Base-by-base conservation (phyloP, 1,284 basidiomycete species). In the Rhodotorula sp. region DNA sequence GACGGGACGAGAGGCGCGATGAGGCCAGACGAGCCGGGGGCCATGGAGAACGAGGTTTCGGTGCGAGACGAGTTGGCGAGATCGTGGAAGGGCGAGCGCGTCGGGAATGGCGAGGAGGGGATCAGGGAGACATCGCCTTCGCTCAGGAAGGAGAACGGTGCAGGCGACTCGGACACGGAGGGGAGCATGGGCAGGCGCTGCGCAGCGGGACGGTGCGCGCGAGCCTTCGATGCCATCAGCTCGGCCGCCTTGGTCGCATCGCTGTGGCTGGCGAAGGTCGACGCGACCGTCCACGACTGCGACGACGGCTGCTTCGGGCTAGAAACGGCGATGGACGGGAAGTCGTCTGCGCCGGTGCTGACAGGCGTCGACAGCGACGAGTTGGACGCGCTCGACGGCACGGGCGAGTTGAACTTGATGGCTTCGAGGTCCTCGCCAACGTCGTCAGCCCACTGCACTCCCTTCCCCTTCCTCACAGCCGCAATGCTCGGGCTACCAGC, bases 371-470 rank as follows among this genome's bases (percentile, higher is more conserved):
- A 58, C 0, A 17, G 41, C 41, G 48, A 58, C 27, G 55, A 65
- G 42, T 14, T 14, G 10, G 57, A 58, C n/a, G 34, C 19, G 4
- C 5, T 42, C 50, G 68, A 64, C 2, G 66, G 61, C 8, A 62
- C 66, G 21, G 73, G 74, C 23, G 74, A 73, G 50, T 54, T 50
- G 64, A 46, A 71, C 59, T 73, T 74, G 74, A 72, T 59, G 66
- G 66, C 68, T 59, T 72, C 74, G 27, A 76, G 64, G 0, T 71
- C 74, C 49, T 74, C 74, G 27, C 74, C 72, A 5, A 68, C 52
- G 64, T 76, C 74, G 66, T 76, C 74, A 7, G 72, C 53, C 74
- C 74, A 76, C 61, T 76, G 72, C 23, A 76, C 73, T 21, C 66
- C 72, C 61, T 76, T 76, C 45, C 61, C 61, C 64, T 71, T 74